phyloP scores from a whole-genome alignment of 805 yeast species.

The Candida sonorensis region DNA sequence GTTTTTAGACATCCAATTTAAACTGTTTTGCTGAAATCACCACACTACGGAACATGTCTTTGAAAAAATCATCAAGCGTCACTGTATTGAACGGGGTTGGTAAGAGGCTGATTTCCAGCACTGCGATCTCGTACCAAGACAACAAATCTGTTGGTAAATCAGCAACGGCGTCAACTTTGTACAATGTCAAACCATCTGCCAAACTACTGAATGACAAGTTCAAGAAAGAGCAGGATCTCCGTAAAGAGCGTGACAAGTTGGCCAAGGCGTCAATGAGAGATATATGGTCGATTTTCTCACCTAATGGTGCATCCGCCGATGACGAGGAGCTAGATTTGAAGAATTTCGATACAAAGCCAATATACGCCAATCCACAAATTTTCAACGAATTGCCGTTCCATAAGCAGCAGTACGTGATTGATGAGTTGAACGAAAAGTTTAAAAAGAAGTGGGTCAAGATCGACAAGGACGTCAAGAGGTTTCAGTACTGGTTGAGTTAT shows the following conservation, averaged over 20 bases:
- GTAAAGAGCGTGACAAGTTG: slow-evolving; percentile 27
- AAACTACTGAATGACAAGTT: slow-evolving; percentile 15
- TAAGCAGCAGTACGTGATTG: slow-evolving; percentile 51
- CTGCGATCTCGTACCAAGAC: too few relatives aligned
- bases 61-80: too few relatives aligned
- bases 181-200: slow-evolving; percentile 19
- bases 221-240: slow-evolving; percentile 23
- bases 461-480: slow-evolving; percentile 41
- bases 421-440: slow-evolving; percentile 36
- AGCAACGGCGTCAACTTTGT: background rate
- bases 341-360: slow-evolving; percentile 27
- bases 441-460: slow-evolving; percentile 52
- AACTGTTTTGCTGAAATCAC: too few relatives aligned
- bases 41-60: too few relatives aligned
- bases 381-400: slow-evolving; percentile 33
- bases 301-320: slow-evolving; percentile 24
- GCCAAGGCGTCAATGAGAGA: slow-evolving; percentile 35
- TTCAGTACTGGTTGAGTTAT: slow-evolving; percentile 56
- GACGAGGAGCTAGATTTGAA: slow-evolving; percentile 26
- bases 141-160: too few relatives aligned
- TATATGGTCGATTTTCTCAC: slow-evolving; percentile 28
- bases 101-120: too few relatives aligned
- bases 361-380: slow-evolving; percentile 24
- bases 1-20: too few relatives aligned
- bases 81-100: too few relatives aligned